phyloP scores from a whole-genome alignment of 768 basidiomycete genomes.

The Kwoniella europaea region DNA sequence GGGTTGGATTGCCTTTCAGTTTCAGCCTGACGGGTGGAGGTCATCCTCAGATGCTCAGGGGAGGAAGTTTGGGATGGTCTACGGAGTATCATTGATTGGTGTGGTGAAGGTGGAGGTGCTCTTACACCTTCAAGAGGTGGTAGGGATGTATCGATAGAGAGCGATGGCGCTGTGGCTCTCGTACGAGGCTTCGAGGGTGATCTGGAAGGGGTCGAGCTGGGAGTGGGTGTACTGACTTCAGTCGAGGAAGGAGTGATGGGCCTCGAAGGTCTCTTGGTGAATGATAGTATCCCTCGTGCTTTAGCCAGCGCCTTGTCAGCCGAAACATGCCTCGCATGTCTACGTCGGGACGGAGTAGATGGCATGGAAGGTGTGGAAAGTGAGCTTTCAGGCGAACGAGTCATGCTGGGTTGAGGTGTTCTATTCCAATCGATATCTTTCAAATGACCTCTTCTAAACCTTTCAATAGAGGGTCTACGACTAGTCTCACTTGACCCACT shows the following conservation, averaged over 20 bases:
- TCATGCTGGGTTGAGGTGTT: background rate
- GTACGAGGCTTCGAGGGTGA: background rate
- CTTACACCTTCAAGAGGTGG: constrained; percentile 8
- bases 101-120: constrained; percentile 22
- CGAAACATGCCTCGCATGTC: background rate
- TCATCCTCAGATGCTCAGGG: background rate
- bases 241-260: background rate
- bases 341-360: background rate
- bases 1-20: background rate
- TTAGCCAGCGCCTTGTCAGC: background rate
- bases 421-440: constrained; percentile 21
- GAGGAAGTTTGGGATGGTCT: background rate
- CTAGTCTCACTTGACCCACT: constrained; percentile 2
- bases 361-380: background rate
- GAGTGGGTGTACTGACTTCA: background rate
- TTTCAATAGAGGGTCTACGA: constrained; percentile 11
- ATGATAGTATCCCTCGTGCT: background rate
- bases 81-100: constrained; percentile 15
- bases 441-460: constrained; percentile 14
- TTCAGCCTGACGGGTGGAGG: background rate
- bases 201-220: background rate
- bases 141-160: background rate
- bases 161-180: background rate
- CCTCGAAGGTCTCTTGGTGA: background rate
- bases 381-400: background rate